Percentiles rank a stretch among this genome's conserved stretches.
Conservation (phyloP, 1,284 basidiomycete genomes). For the Rhizopogon hawkerae region DNA sequence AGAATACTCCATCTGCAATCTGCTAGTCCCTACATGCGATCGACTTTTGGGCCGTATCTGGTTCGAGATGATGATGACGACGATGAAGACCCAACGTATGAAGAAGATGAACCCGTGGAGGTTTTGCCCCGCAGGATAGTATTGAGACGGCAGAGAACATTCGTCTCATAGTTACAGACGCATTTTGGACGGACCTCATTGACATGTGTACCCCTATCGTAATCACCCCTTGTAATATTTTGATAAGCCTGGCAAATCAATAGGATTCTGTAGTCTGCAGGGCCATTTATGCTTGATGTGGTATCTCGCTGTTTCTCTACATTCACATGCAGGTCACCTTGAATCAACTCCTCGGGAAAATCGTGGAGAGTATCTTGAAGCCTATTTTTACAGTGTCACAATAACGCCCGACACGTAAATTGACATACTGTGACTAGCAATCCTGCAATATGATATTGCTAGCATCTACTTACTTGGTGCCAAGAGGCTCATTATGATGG, state of each 20-base stretch:
- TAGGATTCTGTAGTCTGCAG: background rate
- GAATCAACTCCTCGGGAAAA: background rate
- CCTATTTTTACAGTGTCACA: background rate
- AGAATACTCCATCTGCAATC: slow-evolving; percentile 8
- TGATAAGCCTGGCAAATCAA: background rate
- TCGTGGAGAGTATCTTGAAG: background rate
- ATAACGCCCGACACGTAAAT: background rate
- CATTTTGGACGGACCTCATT: background rate
- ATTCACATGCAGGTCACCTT: background rate
- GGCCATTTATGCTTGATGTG: background rate
- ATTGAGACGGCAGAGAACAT: background rate
- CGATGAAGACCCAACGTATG: slow-evolving; percentile 3
- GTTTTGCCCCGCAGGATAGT: background rate
- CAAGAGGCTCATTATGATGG: background rate
- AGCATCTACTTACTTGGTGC: background rate
- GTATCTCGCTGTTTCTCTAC: background rate
- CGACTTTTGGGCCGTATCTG: background rate
- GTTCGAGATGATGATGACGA: background rate
- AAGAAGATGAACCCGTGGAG: slow-evolving; percentile 4
- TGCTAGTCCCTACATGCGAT: background rate
- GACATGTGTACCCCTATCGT: background rate
- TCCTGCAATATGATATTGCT: background rate
- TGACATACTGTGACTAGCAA: background rate
- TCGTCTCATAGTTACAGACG: background rate
- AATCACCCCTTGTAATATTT: background rate